phyloP scores from a whole-genome alignment of 164 flowering plant genomes.

The Warburgia ugandensis region DNA sequence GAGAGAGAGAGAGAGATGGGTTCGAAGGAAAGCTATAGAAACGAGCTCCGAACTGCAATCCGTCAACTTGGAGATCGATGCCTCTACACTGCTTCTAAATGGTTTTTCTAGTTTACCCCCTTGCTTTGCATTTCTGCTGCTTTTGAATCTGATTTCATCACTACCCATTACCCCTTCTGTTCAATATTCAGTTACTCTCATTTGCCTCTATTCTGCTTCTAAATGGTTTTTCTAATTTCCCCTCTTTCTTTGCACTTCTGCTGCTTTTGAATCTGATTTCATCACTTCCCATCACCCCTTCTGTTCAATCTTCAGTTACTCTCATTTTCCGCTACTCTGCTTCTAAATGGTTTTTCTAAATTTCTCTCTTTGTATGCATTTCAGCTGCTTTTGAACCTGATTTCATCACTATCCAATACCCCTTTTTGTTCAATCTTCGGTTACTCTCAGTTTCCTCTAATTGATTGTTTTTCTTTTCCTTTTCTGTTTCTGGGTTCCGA shows the following conservation, averaged over 20 bases:
- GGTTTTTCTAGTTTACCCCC: slow-evolving; percentile 33
- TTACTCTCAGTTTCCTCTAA: not conserved
- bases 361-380: not conserved
- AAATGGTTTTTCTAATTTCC: slow-evolving; percentile 52
- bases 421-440: not conserved
- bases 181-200: not conserved
- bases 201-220: slow-evolving; percentile 44
- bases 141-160: not conserved
- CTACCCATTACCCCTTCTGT: not conserved
- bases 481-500: not conserved
- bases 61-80: slow-evolving; percentile 93
- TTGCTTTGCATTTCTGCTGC: not conserved
- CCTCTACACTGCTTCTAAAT: slow-evolving; percentile 90
- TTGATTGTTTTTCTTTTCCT: too few relatives aligned
- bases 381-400: not conserved
- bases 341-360: slow-evolving; percentile 27
- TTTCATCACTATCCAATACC: not conserved
- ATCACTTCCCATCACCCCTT: not conserved
- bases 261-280: not conserved
- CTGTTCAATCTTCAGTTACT: not conserved
- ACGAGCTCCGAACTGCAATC: slow-evolving; percentile 76
- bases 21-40: slow-evolving; percentile 56
- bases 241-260: slow-evolving; percentile 1
- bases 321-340: slow-evolving; percentile 29
- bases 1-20: not conserved